Conservation (phyloP, 2,329 filamentous ascomycete genomes). For the Niveomyces coronatus region DNA sequence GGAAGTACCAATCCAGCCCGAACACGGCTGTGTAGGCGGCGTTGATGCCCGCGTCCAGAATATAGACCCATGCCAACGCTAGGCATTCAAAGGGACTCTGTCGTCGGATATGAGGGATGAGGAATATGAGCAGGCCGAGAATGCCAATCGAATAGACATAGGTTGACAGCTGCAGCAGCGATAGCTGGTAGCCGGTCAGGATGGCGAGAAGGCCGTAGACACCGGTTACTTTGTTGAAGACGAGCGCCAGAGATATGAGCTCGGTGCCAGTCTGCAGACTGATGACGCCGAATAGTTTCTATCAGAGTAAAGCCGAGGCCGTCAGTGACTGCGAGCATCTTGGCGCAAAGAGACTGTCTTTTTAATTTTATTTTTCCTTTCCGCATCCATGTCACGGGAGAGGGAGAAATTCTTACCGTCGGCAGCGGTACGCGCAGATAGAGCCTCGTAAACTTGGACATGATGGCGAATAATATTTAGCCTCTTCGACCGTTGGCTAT, state of each 20-base stretch:
- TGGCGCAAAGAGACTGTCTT: too few relatives aligned
- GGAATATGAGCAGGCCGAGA: constrained; percentile 55
- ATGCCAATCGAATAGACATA: constrained; percentile 78
- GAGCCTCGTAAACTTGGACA: constrained; percentile 19
- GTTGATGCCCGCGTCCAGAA: constrained; percentile 74
- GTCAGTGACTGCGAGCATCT: too few relatives aligned
- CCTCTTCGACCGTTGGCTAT: constrained; percentile 1
- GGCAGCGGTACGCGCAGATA: constrained; percentile 30
- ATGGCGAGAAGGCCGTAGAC: constrained; percentile 84
- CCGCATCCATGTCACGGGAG: background rate
- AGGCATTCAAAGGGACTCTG: constrained; percentile 72
- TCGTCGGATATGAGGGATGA: constrained; percentile 70
- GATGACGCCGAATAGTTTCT: constrained; percentile 81
- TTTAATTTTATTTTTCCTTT: too few relatives aligned
- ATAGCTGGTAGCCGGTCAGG: constrained; percentile 76
- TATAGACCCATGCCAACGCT: constrained; percentile 74
- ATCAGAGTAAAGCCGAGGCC: constrained; percentile 11
- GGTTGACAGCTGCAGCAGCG: constrained; percentile 75
- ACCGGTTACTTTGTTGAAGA: constrained; percentile 88
- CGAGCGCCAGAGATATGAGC: constrained; percentile 69
- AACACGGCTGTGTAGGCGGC: constrained; percentile 73
- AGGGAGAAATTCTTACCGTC: constrained; percentile 23
- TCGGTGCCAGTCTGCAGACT: constrained; percentile 79
- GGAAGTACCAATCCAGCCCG: constrained; percentile 75
- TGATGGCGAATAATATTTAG: background rate